phyloP scores from a whole-genome alignment of 2,329 filamentous ascomycete genomes.

The Clonostachys rosea region DNA sequence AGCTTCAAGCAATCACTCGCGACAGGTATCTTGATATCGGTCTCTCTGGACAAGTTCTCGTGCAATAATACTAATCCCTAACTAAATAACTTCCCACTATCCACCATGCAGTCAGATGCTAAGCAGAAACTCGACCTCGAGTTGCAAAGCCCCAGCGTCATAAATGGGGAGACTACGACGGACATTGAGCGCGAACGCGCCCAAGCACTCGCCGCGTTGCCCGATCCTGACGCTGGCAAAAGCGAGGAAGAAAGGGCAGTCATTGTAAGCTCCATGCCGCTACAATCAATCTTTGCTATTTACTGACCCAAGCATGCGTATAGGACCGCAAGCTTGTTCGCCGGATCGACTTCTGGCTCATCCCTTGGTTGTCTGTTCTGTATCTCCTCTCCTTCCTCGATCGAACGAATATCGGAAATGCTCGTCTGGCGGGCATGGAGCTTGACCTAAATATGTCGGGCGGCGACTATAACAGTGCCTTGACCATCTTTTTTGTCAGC shows the following conservation, averaged over 20 bases:
- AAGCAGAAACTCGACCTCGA: conserved; percentile 5
- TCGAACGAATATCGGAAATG: conserved; percentile 62
- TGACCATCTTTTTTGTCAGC: conserved; percentile 71
- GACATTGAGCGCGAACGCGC: conserved; percentile 17
- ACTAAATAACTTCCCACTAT: too few species aligned
- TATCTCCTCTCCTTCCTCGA: conserved; percentile 69
- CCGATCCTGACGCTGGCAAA: conserved; percentile 49
- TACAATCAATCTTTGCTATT: not conserved
- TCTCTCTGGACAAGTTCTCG: too few species aligned
- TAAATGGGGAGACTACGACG: not conserved
- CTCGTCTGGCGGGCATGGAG: conserved; percentile 56
- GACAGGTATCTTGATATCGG: too few species aligned
- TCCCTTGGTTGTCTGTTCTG: conserved; percentile 61
- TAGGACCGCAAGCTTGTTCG: conserved; percentile 38
- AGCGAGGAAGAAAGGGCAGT: conserved; percentile 54
- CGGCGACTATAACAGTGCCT: conserved; percentile 66
- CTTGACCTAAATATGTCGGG: conserved; percentile 36
- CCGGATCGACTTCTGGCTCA: conserved; percentile 43
- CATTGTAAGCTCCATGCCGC: conserved; percentile 40
- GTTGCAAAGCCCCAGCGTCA: not conserved
- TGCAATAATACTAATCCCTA: too few species aligned
- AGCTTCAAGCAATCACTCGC: too few species aligned
- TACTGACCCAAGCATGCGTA: conserved; percentile 27
- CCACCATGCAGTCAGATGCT: conserved; percentile 1
- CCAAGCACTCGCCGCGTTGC: conserved; percentile 16